Conservation (phyloP, 495 filamentous ascomycete species). For the Hyaloscypha hepaticicola region DNA sequence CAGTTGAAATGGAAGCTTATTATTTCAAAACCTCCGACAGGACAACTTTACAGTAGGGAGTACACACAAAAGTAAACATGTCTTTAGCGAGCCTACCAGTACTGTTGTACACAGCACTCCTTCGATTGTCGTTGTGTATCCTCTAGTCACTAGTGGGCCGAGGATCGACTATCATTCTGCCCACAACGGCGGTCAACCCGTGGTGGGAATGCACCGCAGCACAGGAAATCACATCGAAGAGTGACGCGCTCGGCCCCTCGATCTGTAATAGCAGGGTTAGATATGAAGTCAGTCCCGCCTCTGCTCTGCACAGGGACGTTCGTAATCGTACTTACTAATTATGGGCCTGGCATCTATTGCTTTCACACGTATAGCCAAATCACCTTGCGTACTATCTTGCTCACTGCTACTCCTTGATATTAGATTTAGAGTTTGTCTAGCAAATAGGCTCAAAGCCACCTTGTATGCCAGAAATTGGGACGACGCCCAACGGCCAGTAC, state of each 20-base stretch:
- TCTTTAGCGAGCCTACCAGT: neutral
- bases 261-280: neutral
- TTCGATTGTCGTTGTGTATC: neutral
- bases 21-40: too few species aligned
- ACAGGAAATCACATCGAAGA: neutral
- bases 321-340: neutral
- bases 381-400: neutral
- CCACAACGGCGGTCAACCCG: neutral
- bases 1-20: neutral
- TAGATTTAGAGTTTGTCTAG: neutral
- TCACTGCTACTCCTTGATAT: neutral
- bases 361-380: neutral
- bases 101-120: neutral
- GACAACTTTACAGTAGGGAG: too few species aligned
- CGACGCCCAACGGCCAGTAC: neutral
- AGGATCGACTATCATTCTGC: neutral
- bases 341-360: neutral
- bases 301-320: neutral
- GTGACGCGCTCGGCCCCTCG: neutral
- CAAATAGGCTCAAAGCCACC: slow-evolving; percentile 2
- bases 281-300: neutral
- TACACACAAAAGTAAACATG: too few species aligned
- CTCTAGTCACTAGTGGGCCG: neutral
- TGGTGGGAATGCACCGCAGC: neutral
- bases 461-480: neutral